phyloP scores from a whole-genome alignment of 2,329 filamentous ascomycete species.

The Alternaria sp. region DNA sequence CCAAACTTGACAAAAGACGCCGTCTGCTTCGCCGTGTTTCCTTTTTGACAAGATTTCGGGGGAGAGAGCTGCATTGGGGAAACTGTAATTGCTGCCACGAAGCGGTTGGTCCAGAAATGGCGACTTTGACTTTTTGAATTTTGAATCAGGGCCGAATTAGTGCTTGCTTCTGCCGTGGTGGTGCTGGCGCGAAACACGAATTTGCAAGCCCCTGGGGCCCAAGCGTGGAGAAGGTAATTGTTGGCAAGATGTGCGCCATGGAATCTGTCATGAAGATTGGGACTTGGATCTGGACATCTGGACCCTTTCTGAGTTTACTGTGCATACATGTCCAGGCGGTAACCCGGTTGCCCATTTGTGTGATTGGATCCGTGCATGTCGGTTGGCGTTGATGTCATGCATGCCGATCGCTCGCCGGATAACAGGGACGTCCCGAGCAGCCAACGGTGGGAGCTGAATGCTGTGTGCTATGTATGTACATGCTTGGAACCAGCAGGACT shows the following conservation, averaged over 20 bases:
- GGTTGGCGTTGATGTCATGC: slow-evolving; percentile 16
- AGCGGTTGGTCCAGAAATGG: not conserved
- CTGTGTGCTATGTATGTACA: not conserved
- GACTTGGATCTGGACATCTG: not conserved
- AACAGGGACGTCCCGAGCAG: slow-evolving; percentile 3
- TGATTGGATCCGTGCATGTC: not conserved
- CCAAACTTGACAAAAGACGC: not conserved
- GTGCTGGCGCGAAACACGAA: not conserved
- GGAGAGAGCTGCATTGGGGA: not conserved
- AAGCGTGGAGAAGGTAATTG: not conserved
- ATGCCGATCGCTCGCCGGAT: slow-evolving; percentile 2
- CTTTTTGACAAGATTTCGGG: not conserved
- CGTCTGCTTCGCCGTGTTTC: slow-evolving; percentile 1
- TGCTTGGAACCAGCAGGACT: not conserved
- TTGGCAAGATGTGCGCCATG: not conserved
- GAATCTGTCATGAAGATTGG: not conserved
- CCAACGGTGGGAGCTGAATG: not conserved
- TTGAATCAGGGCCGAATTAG: not conserved
- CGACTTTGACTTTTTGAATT: not conserved
- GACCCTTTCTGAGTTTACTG: slow-evolving; percentile 1
- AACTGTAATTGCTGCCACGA: not conserved
- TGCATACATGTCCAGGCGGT: not conserved
- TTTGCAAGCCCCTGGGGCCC: not conserved
- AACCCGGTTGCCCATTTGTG: not conserved
- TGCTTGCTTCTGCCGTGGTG: slow-evolving; percentile 6